Evolutionary conservation across 495 filamentous ascomycete genomes (phyloP), one percentile per base, ranked within the genome.

Genomic region (Pyrenopolyporus hunteri): DNA sequence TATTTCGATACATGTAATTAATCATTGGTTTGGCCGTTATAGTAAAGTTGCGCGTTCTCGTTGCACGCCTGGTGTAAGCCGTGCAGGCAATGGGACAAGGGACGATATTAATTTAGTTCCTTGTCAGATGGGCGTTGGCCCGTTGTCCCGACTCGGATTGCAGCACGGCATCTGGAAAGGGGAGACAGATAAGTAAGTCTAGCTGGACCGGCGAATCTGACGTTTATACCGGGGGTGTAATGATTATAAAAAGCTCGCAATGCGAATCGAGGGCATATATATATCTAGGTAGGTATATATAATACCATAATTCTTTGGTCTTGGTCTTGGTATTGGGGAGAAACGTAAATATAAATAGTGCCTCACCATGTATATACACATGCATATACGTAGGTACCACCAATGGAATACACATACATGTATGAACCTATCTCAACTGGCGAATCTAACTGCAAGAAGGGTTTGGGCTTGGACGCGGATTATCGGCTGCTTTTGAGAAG

Each of bases 61-160:
- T 47, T 43, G 19, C 39, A 56, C 14, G 19, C 13, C 25, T 62
- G 32, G 35, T 57, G 23, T 33, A 58, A 49, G 25, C 6, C 19
- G 31, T 11, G 25, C 13, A 31, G 26, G 13, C 43, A 1, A 25
- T 42, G 37, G 37, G 37, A 28, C 11, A 23, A 46, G 37, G 37
- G 37, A 28, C 11, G 23, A 46, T 23, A 19, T 49, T 49, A 49
- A 49, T 49, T 49, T 37, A 49, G 23, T 57, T 47, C 13, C 33
- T 40, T 49, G 46, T 57, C 46, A 63, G 45, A 48, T 52, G 53
- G 49, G 45, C 29, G 37, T 54, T 32, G 62, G 37, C 37, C 29
- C 62, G 56, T 40, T 46, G 49, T 55, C 17, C 55, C 51, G 50
- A 45, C 44, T 47, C 44, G 26, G 26, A 42, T 36, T 54, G 37